Evolutionary conservation across 73 alveolate species (phyloP).

Genomic region (Paraurostyla sp.): DNA sequence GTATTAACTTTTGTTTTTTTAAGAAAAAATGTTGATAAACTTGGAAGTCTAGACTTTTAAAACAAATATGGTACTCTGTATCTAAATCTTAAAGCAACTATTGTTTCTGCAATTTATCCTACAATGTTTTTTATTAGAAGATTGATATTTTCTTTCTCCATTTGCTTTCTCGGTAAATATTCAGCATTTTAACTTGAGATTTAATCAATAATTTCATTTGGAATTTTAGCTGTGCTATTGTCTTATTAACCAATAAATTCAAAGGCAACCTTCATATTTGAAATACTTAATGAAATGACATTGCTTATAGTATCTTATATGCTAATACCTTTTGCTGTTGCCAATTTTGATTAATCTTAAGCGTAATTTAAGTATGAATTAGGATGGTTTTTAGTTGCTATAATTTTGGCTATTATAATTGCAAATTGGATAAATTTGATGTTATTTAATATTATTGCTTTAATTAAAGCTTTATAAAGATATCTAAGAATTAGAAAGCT

Average conservation of each 20-base stretch:
- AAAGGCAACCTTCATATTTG: background rate
- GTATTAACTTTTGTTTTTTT: background rate
- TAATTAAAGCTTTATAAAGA: too few relatives aligned
- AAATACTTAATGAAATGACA: background rate
- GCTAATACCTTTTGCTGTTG: background rate
- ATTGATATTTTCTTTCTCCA: background rate
- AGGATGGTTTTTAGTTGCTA: slow-evolving; percentile 25
- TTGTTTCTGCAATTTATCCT: background rate
- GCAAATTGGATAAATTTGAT: background rate
- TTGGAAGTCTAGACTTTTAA: background rate
- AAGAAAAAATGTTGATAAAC: background rate
- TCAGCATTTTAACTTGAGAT: background rate
- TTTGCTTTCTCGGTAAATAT: background rate
- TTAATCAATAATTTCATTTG: background rate
- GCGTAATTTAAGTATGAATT: slow-evolving; percentile 3
- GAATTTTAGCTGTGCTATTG: background rate
- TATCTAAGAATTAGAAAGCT: too few relatives aligned
- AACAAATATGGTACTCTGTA: slow-evolving; percentile 5
- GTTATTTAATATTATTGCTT: background rate
- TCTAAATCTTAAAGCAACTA: background rate
- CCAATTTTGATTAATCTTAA: background rate
- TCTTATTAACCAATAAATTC: background rate
- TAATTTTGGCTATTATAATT: background rate
- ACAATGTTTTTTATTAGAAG: slow-evolving; percentile 2
- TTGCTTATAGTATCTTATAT: background rate